A percentile compares a stretch with the other conserved stretches of the same genome.
Conservation (phyloP, 805 yeast species). For the Saturnispora serradocipensis region DNA sequence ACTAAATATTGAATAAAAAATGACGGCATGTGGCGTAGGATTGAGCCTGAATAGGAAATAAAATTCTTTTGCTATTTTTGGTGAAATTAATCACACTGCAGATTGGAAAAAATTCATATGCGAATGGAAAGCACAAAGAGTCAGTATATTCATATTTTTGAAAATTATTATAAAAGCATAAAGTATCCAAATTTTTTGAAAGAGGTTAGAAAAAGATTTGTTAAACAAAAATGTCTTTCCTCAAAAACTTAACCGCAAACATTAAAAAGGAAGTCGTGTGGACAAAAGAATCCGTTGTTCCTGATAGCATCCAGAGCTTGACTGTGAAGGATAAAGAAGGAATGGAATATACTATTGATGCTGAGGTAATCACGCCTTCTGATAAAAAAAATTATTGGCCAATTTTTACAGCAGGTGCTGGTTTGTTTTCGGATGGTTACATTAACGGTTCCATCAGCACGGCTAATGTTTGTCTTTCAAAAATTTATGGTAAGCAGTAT, state of each 20-base stretch:
- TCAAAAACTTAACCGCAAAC: constrained; percentile 5
- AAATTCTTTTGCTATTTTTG: too few relatives aligned
- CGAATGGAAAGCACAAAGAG: too few relatives aligned
- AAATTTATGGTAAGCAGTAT: constrained; percentile 57
- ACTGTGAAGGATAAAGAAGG: constrained; percentile 17
- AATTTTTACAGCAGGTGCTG: constrained; percentile 80
- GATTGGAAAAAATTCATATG: too few relatives aligned
- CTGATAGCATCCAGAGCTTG: constrained; percentile 14
- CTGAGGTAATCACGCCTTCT: constrained; percentile 19
- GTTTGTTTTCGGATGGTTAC: constrained; percentile 89
- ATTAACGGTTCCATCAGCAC: constrained; percentile 72
- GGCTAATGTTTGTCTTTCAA: neutral
- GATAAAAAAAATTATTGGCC: constrained; percentile 39
- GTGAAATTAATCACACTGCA: too few relatives aligned
- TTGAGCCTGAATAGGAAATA: too few relatives aligned
- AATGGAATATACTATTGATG: constrained; percentile 15
- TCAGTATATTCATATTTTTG: too few relatives aligned
- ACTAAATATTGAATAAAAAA: too few relatives aligned
- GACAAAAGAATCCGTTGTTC: constrained; percentile 15
- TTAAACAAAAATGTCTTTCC: too few relatives aligned
- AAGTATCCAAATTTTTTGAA: too few relatives aligned
- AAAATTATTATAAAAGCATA: too few relatives aligned
- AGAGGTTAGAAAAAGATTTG: too few relatives aligned
- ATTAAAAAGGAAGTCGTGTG: constrained; percentile 21
- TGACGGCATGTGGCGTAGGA: too few relatives aligned